These are phyloP conservation scores for Thymus quinquecostatus DNA, from an alignment of 257 asterid genomes.

Conservation along the genomic window DNA sequence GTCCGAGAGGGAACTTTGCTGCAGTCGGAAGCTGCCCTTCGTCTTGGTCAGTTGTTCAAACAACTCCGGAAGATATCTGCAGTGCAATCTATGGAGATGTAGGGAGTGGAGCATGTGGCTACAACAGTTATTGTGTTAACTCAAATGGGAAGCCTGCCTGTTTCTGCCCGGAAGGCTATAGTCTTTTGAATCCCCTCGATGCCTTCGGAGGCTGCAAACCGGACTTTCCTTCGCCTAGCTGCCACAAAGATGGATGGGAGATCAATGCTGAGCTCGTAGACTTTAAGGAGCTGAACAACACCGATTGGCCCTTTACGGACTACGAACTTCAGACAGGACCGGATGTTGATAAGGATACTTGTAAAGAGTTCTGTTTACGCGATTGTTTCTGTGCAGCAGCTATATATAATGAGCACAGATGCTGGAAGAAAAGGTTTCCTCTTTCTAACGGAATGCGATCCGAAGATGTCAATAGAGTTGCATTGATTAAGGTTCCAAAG, in stretches of 20 bases:
- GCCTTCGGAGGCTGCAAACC: constrained; percentile 43
- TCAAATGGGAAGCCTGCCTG: constrained; percentile 37
- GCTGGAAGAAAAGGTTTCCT: constrained; percentile 52
- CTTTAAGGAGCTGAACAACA: constrained; percentile 25
- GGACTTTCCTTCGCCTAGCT: constrained; percentile 29
- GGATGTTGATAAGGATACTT: not conserved
- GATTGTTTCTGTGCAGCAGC: constrained; percentile 52
- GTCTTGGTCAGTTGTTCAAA: constrained; percentile 34
- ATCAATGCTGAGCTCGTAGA: not conserved
- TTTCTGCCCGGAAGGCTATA: constrained; percentile 41
- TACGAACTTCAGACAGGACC: constrained; percentile 33
- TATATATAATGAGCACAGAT: constrained; percentile 25
- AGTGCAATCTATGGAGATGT: not conserved
- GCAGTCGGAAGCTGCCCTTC: constrained; percentile 34
- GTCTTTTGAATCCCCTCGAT: constrained; percentile 33
- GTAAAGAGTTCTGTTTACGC: constrained; percentile 33
- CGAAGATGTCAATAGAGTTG: constrained; percentile 17
- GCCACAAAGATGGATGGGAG: constrained; percentile 32
- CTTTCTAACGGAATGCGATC: constrained; percentile 44
- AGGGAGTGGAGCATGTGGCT: constrained; percentile 63
- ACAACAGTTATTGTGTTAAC: constrained; percentile 44
- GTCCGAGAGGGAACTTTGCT: constrained; percentile 27
- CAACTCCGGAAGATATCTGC: constrained; percentile 39
- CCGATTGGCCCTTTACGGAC: constrained; percentile 49
- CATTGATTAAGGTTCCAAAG: constrained; percentile 31